Evolutionary conservation across 2,329 filamentous ascomycete species (phyloP), one percentile per base, ranked within the genome.

Genomic region (Sporothrix dimorphospora): DNA sequence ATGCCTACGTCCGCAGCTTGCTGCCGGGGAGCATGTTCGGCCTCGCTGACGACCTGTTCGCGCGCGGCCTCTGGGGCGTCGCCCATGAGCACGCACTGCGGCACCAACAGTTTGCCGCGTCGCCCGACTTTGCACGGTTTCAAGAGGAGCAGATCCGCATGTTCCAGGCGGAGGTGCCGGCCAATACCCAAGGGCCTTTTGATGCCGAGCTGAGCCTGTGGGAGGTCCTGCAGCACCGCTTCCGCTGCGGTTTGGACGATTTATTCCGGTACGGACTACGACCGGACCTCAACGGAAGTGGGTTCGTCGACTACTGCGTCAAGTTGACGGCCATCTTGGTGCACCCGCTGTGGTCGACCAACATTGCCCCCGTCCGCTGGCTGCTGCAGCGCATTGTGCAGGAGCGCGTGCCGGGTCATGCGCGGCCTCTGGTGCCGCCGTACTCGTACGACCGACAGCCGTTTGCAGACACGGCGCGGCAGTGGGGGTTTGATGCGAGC

Each of bases 181-280:
- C 16, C 24, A 7, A 19, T 38, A 7, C 14, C 11, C 14, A 30
- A 14, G 8, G 34, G 2, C 34, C 51, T n/a, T 21, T 67, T 59
- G 49, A 70, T 0, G 69, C 59, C 14, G 74, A 75, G 71, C 70
- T 75, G 65, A 70, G 68, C 3, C 69, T 76, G 11, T 74, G 73
- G 71, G 70, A 69, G 4, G 70, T 74, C 12, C 65, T 75, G 57
- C 72, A 72, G 68, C 73, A 74, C 68, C 71, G 73, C 7, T 74
- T 74, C 67, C 72, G 72, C 27, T 71, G 73, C 45, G 69, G 63
- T 12, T 70, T 76, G 9, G 72, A 70, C 69, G 73, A 74, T 55
- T 61, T 76, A 7, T 76, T 76, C 45, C 74, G 75, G 3, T 75
- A 76, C 63, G 75, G 75, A 4, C 68, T 76, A 11, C 57, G 51